These are phyloP conservation scores for Aspergillus bertholletiae DNA, from an alignment of 495 filamentous ascomycete genomes.

Conservation along the genomic window DNA sequence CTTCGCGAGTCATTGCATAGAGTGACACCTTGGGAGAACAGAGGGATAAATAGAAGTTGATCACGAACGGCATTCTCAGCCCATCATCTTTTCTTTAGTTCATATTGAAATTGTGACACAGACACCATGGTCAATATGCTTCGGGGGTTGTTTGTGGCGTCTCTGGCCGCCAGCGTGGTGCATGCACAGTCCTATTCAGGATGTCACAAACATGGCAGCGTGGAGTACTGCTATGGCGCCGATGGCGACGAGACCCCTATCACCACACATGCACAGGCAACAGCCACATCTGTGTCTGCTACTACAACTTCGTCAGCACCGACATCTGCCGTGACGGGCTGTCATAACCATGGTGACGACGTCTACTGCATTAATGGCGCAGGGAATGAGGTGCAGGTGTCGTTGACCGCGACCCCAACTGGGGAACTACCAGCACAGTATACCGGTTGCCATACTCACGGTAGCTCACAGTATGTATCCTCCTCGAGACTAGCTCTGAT, in stretches of 20 bases:
- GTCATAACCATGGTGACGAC: slow-evolving; percentile 34
- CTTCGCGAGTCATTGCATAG: background rate
- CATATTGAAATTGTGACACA: background rate
- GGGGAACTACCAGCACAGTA: slow-evolving; percentile 43
- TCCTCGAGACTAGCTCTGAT: background rate
- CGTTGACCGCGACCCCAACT: slow-evolving; percentile 36
- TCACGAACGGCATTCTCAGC: background rate
- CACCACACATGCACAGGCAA: slow-evolving; percentile 10
- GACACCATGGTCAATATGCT: background rate
- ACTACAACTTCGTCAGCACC: slow-evolving; percentile 16
- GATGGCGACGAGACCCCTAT: slow-evolving; percentile 24
- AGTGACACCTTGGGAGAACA: background rate
- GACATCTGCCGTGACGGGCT: slow-evolving; percentile 34
- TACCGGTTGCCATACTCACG: slow-evolving; percentile 51
- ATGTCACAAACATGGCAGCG: slow-evolving; percentile 8
- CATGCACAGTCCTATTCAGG: slow-evolving; percentile 7
- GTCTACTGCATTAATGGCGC: slow-evolving; percentile 39
- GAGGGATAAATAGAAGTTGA: background rate
- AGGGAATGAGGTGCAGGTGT: slow-evolving; percentile 38
- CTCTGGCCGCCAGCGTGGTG: background rate
- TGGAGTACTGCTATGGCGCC: slow-evolving; percentile 24
- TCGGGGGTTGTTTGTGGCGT: background rate
- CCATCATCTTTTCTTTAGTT: background rate
- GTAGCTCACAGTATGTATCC: slow-evolving; percentile 37
- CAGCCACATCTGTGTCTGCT: background rate